Percentiles rank a stretch among this genome's conserved stretches.
Evolutionary conservation across 306 rosid genomes (phyloP).

Genomic region (Castanea sativa): DNA sequence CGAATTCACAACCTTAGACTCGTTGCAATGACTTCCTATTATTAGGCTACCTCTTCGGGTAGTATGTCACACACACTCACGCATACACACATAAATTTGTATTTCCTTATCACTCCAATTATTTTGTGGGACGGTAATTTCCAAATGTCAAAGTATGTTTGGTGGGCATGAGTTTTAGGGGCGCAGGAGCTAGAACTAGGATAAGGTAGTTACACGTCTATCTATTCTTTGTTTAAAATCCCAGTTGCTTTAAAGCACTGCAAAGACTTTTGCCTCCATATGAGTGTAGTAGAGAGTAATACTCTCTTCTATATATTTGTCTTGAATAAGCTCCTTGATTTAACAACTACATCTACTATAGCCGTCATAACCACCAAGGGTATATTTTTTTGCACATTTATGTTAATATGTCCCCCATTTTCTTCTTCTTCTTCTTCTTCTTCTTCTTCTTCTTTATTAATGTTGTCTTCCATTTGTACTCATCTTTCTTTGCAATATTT

Average conservation of each 20-base stretch:
- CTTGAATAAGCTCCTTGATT: no score
- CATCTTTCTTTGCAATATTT: neutral
- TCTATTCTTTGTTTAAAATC: neutral
- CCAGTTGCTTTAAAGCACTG: conserved; percentile 7
- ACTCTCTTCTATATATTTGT: neutral
- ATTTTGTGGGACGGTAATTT: conserved; percentile 17
- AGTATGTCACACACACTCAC: neutral
- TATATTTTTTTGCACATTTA: no score
- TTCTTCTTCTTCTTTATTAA: no score
- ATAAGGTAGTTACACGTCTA: no score
- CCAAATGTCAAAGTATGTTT: conserved; percentile 15
- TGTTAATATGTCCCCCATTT: no score
- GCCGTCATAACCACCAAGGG: no score
- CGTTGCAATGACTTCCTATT: no score
- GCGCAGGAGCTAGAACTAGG: no score
- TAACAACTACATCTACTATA: no score
- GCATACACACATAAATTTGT: neutral
- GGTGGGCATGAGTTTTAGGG: conserved; percentile 16
- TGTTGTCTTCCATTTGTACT: neutral
- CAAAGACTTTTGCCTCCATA: conserved; percentile 26
- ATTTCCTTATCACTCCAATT: conserved; percentile 30
- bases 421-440: no score
- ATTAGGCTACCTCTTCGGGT: no score
- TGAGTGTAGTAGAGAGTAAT: conserved; percentile 5
- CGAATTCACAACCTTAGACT: no score